Conservation (phyloP, 2,329 filamentous ascomycete genomes). For the Aspergillus unguis region DNA sequence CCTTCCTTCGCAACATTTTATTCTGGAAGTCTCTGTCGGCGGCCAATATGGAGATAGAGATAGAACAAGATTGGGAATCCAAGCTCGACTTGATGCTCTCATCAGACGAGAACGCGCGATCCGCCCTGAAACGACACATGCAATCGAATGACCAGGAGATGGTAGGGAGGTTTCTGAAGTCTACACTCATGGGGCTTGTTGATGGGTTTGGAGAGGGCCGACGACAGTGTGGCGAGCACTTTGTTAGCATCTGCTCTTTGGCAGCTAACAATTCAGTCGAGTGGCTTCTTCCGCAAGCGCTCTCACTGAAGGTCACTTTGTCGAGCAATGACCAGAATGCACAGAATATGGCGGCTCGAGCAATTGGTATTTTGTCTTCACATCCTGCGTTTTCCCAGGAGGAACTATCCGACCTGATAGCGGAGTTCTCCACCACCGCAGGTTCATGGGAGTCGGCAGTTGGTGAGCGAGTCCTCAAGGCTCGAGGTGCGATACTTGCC, state of each 20-base stretch:
- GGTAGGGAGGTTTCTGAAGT: conserved; percentile 42
- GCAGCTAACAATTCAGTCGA: conserved; percentile 53
- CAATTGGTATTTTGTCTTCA: conserved; percentile 72
- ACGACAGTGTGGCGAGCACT: conserved; percentile 46
- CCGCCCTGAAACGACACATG: conserved; percentile 46
- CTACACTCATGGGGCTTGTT: conserved; percentile 45
- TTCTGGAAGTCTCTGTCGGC: conserved; percentile 54
- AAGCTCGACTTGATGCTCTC: conserved; percentile 70
- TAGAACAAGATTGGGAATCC: conserved; percentile 81
- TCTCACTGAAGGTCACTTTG: conserved; percentile 58
- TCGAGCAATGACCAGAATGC: conserved; percentile 69
- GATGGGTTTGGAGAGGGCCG: conserved; percentile 39
- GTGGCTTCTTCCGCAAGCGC: conserved; percentile 48
- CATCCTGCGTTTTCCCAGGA: conserved; percentile 49
- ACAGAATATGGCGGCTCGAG: conserved; percentile 64
- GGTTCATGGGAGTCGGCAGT: conserved; percentile 57
- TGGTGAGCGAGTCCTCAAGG: conserved; percentile 57
- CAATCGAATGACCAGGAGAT: conserved; percentile 32
- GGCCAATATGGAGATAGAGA: conserved; percentile 45
- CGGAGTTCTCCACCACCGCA: conserved; percentile 47
- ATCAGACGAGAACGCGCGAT: conserved; percentile 64
- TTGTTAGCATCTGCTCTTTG: conserved; percentile 56
- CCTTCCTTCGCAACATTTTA: conserved; percentile 63
- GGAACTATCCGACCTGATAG: conserved; percentile 44
- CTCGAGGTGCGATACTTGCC: conserved; percentile 60